Conservation (phyloP, 352 stramenopile genomes). For the Globisporangium spiculum region DNA sequence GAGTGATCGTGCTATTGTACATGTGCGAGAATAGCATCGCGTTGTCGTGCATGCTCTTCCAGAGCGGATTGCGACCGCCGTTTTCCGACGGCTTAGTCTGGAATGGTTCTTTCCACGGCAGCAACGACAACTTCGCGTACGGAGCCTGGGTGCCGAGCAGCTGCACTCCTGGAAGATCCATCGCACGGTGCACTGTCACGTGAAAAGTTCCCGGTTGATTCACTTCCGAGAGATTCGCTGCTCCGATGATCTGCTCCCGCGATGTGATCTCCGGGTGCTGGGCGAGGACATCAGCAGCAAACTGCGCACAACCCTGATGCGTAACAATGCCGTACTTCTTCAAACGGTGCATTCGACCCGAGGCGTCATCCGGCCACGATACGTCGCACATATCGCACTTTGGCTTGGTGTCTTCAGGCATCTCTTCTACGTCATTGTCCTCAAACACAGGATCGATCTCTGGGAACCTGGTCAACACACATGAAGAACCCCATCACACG, state of each 20-base stretch:
- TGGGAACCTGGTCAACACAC: slow-evolving; percentile 28
- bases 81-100: slow-evolving; percentile 78
- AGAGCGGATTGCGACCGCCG: slow-evolving; percentile 71
- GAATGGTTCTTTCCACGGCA: slow-evolving; percentile 83
- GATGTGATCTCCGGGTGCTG: slow-evolving; percentile 55
- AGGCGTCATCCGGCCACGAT: slow-evolving; percentile 71
- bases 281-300: slow-evolving; percentile 65
- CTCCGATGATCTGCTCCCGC: slow-evolving; percentile 44
- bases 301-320: slow-evolving; percentile 73
- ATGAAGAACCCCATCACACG: background rate
- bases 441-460: slow-evolving; percentile 78
- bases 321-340: slow-evolving; percentile 52
- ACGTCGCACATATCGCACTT: slow-evolving; percentile 83
- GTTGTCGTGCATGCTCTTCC: slow-evolving; percentile 72
- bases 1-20: slow-evolving; percentile 88
- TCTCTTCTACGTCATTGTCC: slow-evolving; percentile 50
- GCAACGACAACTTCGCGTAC: slow-evolving; percentile 70
- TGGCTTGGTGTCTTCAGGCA: slow-evolving; percentile 22
- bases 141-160: slow-evolving; percentile 62
- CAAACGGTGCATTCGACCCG: slow-evolving; percentile 52
- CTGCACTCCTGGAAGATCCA: slow-evolving; percentile 66
- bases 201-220: slow-evolving; percentile 77
- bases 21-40: slow-evolving; percentile 84
- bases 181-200: slow-evolving; percentile 68
- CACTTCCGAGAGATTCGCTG: slow-evolving; percentile 44